phyloP scores from a whole-genome alignment of 2,329 filamentous ascomycete species.

The Colletotrichum viniferum region DNA sequence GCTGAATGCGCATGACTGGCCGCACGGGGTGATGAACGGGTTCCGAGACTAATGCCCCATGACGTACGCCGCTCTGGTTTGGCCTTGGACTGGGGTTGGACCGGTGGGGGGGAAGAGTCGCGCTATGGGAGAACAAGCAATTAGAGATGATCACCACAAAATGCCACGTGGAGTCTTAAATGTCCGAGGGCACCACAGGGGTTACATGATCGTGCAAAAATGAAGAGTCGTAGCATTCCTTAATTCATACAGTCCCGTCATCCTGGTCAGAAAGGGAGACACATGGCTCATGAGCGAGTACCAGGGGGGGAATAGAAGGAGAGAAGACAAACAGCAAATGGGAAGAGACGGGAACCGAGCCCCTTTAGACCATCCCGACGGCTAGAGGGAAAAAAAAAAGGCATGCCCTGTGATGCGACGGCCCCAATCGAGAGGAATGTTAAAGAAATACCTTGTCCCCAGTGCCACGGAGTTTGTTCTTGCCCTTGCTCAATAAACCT shows the following conservation, averaged over 20 bases:
- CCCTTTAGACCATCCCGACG: slow-evolving; percentile 13
- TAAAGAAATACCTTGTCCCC: slow-evolving; percentile 89
- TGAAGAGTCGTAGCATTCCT: slow-evolving; percentile 42
- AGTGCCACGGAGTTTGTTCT: slow-evolving; percentile 76
- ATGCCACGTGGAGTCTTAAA: slow-evolving; percentile 15
- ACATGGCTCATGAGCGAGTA: slow-evolving; percentile 11
- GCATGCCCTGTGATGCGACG: slow-evolving; percentile 23
- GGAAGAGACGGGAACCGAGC: slow-evolving; percentile 1
- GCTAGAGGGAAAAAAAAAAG: slow-evolving; percentile 23
- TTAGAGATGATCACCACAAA: slow-evolving; percentile 22
- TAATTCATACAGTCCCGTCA: slow-evolving; percentile 42
- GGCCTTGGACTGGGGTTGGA: slow-evolving; percentile 39
- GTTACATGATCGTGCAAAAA: slow-evolving; percentile 29
- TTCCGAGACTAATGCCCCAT: slow-evolving; percentile 45
- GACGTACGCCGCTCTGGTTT: slow-evolving; percentile 47
- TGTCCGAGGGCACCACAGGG: slow-evolving; percentile 18
- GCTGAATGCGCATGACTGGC: slow-evolving; percentile 22
- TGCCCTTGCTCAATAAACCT: slow-evolving; percentile 88
- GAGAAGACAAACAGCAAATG: slow-evolving; percentile 15
- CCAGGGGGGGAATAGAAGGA: slow-evolving; percentile 23
- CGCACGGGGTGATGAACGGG: slow-evolving; percentile 31
- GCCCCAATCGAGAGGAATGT: slow-evolving; percentile 38
- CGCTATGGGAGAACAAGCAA: slow-evolving; percentile 36
- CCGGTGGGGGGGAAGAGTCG: slow-evolving; percentile 38
- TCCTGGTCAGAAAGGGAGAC: slow-evolving; percentile 30